These are phyloP conservation scores for Chaetomium sp. DNA, from an alignment of 2,329 filamentous ascomycete genomes.

Conservation along the genomic window DNA sequence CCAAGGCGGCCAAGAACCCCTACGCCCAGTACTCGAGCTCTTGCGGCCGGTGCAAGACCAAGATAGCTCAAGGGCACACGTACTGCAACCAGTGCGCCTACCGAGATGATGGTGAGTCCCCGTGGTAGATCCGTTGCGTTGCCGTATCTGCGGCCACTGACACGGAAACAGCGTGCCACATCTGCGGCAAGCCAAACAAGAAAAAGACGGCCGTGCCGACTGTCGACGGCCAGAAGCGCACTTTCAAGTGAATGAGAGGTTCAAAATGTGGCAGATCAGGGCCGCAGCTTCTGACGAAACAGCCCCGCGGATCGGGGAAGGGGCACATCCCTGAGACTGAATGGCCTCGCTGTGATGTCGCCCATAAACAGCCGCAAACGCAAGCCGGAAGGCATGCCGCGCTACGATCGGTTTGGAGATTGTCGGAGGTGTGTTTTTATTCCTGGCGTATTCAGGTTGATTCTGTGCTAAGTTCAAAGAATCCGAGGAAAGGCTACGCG, in stretches of 20 bases:
- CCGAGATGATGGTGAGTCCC: slow-evolving; percentile 57
- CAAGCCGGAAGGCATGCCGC: background rate
- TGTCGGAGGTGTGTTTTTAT: background rate
- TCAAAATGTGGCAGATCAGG: background rate
- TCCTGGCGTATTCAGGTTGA: background rate
- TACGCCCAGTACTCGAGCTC: slow-evolving; percentile 64
- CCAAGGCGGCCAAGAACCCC: slow-evolving; percentile 65
- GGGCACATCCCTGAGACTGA: background rate
- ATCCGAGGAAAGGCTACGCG: background rate
- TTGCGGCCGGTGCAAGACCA: slow-evolving; percentile 64
- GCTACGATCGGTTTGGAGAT: background rate
- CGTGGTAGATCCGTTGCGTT: background rate
- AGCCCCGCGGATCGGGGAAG: too few species aligned
- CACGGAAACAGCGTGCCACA: slow-evolving; percentile 55
- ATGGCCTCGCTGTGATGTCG: background rate
- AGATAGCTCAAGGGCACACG: slow-evolving; percentile 62
- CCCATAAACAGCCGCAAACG: background rate
- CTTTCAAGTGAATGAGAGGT: slow-evolving; percentile 51
- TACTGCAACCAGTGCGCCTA: slow-evolving; percentile 66
- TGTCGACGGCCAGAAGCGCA: slow-evolving; percentile 64
- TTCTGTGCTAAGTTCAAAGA: background rate
- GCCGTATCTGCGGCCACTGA: background rate
- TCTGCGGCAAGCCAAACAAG: slow-evolving; percentile 63
- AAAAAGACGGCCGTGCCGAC: slow-evolving; percentile 55
- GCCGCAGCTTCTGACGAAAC: background rate